Evolutionary conservation across 2,329 filamentous ascomycete species (phyloP), one percentile per base, ranked within the genome.

Genomic region (Cercospora brassicicola): DNA sequence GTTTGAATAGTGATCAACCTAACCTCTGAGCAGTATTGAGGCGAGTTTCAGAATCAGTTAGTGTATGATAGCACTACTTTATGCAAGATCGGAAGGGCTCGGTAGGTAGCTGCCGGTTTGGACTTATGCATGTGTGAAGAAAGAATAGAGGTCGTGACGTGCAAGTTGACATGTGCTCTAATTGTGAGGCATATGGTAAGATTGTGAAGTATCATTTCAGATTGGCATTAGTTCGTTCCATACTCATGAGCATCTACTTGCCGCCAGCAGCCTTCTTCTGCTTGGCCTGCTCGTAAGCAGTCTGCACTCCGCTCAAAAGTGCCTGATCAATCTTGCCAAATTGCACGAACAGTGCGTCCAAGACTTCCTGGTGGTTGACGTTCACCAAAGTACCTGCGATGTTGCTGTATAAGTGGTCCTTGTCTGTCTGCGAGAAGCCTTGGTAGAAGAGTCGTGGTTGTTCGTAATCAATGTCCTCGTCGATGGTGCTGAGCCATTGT

Each of bases 301-400:
- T 51, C 30, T 67, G 57, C 11, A 73, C 67, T 2, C 72, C 72
- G 4, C 53, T 51, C 33, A 71, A 66, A 62, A 73, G 36, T 3
- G 30, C 56, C 6, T 62, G 64, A 59, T 65, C 68, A 20, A 73
- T 61, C 57, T 68, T 71, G 53, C 67, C 69, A 57, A 75, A 75
- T 42, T 76, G 73, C 69, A 66, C 60, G 30, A 75, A 63, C 33
- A 76, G 60, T 4, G 67, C 63, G 51, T 73, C 69, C 13, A 74
- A 62, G 1, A 76, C 74, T 9, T 69, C 63, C 51, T 72, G 56
- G 33, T 75, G 74, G 59, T 75, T 69, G 7, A 76, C 73, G 45
- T 75, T 74, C 18, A 75, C 70, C 9, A 76, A 45, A 13, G 74
- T 76, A n/a, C 73, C 74, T 10, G 73, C 74, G 55, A 76, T 74